Percentiles rank a stretch among this genome's conserved stretches.
phyloP scores from a whole-genome alignment of 1,284 basidiomycete genomes.

The Hypsizygus ulmarius region DNA sequence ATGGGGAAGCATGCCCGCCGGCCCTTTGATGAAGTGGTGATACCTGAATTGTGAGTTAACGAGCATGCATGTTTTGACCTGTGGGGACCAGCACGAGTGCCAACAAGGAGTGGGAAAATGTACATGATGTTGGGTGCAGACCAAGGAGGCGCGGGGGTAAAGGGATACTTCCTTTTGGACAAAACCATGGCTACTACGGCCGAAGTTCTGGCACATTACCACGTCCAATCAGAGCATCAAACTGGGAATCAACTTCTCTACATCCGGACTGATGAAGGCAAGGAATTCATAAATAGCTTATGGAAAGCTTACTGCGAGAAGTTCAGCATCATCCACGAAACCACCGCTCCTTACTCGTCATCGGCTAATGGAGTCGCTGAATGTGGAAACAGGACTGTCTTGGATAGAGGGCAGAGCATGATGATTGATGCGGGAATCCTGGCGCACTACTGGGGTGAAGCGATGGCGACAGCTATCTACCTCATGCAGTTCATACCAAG shows the following conservation, averaged over 20 bases:
- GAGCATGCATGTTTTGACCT: constrained; percentile 18
- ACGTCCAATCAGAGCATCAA: constrained; percentile 13
- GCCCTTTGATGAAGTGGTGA: constrained; percentile 16
- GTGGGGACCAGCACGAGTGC: constrained; percentile 11
- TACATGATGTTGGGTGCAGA: constrained; percentile 23
- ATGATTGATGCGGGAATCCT: constrained; percentile 17
- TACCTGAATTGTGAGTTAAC: constrained; percentile 12
- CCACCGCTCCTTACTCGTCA: constrained; percentile 20
- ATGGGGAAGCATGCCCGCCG: constrained; percentile 20
- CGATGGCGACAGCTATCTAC: constrained; percentile 18
- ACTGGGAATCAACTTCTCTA: constrained; percentile 14
- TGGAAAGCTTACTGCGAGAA: constrained; percentile 11
- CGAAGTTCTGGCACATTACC: constrained; percentile 13
- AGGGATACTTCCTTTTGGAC: constrained; percentile 15
- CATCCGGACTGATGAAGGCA: constrained; percentile 6
- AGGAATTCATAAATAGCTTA: constrained; percentile 13
- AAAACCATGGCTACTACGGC: constrained; percentile 16
- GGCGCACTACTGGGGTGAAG: constrained; percentile 17
- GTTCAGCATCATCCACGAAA: constrained; percentile 19
- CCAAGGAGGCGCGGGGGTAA: constrained; percentile 3
- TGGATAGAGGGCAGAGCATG: constrained; percentile 16
- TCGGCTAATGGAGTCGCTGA: constrained; percentile 19
- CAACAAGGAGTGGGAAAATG: constrained; percentile 5
- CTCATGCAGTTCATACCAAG: constrained; percentile 23
- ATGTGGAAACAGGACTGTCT: constrained; percentile 17